phyloP scores from a whole-genome alignment of 2,329 filamentous ascomycete genomes.

The Aspergillus sp. region DNA sequence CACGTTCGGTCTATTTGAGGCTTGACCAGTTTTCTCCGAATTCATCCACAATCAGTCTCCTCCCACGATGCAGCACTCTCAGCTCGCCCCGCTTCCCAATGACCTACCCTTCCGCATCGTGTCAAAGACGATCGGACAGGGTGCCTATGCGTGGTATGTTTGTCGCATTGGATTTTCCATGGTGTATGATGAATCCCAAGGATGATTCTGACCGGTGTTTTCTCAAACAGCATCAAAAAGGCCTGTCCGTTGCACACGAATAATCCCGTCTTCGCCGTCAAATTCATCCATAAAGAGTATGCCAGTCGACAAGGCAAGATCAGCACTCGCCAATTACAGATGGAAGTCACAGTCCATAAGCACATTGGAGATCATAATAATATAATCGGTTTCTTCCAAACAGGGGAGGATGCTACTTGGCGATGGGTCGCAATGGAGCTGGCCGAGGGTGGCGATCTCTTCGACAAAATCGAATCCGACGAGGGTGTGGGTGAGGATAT shows the following conservation, averaged over 20 bases:
- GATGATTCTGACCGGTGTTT: not conserved
- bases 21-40: too few relatives aligned
- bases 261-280: constrained; percentile 86
- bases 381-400: constrained; percentile 87
- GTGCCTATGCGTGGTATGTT: constrained; percentile 88
- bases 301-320: constrained; percentile 85
- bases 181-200: too few relatives aligned
- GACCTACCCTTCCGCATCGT: constrained; percentile 91
- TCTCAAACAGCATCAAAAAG: constrained; percentile 73
- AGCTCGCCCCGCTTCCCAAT: constrained; percentile 76
- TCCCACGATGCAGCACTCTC: constrained; percentile 64
- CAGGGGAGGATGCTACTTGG: constrained; percentile 81
- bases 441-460: constrained; percentile 90
- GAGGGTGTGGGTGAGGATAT: constrained; percentile 92
- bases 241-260: constrained; percentile 67
- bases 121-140: constrained; percentile 92
- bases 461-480: constrained; percentile 99
- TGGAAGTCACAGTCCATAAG: constrained; percentile 87
- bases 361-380: constrained; percentile 87
- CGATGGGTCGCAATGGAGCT: constrained; percentile 98
- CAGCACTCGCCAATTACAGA: constrained; percentile 79
- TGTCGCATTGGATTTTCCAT: too few relatives aligned
- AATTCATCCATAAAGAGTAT: constrained; percentile 97
- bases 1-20: too few relatives aligned
- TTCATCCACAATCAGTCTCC: not conserved